Evolutionary conservation across 495 filamentous ascomycete species (phyloP).

Genomic region (Trichoderma parareesei): DNA sequence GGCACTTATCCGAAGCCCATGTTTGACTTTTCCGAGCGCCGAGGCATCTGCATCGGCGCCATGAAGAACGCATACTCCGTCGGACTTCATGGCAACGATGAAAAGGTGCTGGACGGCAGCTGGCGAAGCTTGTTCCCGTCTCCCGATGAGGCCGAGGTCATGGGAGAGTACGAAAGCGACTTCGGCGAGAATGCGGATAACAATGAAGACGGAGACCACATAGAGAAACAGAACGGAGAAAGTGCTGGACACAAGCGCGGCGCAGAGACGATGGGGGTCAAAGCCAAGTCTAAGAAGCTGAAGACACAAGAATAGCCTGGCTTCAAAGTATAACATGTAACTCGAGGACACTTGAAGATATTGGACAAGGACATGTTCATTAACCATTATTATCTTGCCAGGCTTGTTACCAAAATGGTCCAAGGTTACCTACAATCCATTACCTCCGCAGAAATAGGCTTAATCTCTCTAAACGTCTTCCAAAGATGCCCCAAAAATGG

Average conservation of each 20-base stretch:
- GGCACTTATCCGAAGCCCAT: slow-evolving; percentile 58
- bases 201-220: slow-evolving; percentile 17
- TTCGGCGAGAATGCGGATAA: slow-evolving; percentile 23
- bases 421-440: neutral
- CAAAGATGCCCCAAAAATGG: neutral
- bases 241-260: neutral
- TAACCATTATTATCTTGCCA: neutral
- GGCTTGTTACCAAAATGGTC: neutral
- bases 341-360: too few relatives aligned
- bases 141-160: slow-evolving; percentile 42
- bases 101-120: slow-evolving; percentile 48
- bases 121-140: slow-evolving; percentile 51
- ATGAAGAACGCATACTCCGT: slow-evolving; percentile 61
- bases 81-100: slow-evolving; percentile 51
- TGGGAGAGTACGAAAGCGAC: slow-evolving; percentile 22
- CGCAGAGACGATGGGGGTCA: neutral
- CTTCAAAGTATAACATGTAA: neutral
- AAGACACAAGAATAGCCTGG: neutral
- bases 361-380: neutral
- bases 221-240: neutral
- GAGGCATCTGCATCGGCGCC: slow-evolving; percentile 48
- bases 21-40: slow-evolving; percentile 58
- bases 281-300: slow-evolving; percentile 8
- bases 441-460: neutral
- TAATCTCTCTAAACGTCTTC: neutral